Evolutionary conservation across 495 filamentous ascomycete species (phyloP), one percentile per base, ranked within the genome.

Genomic region (Amniculicola lignicola): DNA sequence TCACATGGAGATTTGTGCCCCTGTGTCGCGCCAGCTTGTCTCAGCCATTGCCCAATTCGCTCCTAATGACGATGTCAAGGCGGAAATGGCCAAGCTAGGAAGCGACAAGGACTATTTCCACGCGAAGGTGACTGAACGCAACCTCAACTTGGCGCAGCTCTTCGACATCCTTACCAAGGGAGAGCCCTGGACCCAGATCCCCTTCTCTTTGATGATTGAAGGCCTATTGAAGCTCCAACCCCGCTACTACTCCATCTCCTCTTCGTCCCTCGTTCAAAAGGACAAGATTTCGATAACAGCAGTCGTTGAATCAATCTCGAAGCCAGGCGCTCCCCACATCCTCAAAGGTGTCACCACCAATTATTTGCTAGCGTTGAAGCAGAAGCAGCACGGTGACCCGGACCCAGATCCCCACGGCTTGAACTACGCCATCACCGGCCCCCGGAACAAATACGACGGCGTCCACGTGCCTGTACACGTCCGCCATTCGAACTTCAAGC

Each of bases 181-280:
- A 22, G 75, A 88, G 73, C 78, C 79, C 39, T 99, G 94, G 87
- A 72, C 79, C 18, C 82, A 81, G 39, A 82, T 96, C 39, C 94
- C 93, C 14, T 97, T 99, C 74, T 96, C 94, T 4, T 81, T 91
- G 61, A 82, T 97, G 58, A 93, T 97, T 58, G 93, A 99, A 75
- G 87, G 90, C 59, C 70, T 97, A 48, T 87, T 86, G 73, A 96
- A 95, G 76, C 82, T 99, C 39, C 93, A 97, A 67, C 91, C 94
- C 7, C 89, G 93, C 24, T 99, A 97, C 78, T 99, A 99, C 77
- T 97, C 94, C 21, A 99, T 99, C 70, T 99, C 93, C 19, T 97
- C 94, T 0, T 96, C 92, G 0, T 96, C 93, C 19, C 70, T 89
- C 9, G 93, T 95, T 33, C 91, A 99, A 57, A 91, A 93, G 71